A percentile compares a stretch with the other conserved stretches of the same genome.
These are phyloP conservation scores for Candida chauliodis DNA, from an alignment of 805 yeast species.

Conservation along the genomic window DNA sequence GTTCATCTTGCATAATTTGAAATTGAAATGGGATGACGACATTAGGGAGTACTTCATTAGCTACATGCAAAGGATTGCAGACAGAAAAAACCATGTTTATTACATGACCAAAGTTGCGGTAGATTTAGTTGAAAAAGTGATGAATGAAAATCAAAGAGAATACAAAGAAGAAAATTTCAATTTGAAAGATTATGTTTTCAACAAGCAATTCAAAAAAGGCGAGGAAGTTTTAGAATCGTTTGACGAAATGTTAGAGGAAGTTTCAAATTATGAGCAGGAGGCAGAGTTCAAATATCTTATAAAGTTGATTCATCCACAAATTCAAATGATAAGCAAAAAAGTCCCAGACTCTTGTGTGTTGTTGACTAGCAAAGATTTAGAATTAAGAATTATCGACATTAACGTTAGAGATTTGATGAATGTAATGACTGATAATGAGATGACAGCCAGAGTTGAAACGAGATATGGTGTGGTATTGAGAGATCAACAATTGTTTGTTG, in stretches of 20 bases:
- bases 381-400: conserved; percentile 46
- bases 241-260: conserved; percentile 47
- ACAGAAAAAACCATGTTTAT: conserved; percentile 39
- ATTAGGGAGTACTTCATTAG: conserved; percentile 62
- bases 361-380: conserved; percentile 56
- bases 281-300: conserved; percentile 57
- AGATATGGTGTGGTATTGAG: conserved; percentile 53
- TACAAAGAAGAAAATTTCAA: conserved; percentile 14
- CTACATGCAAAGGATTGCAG: conserved; percentile 47
- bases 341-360: conserved; percentile 48
- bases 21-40: conserved; percentile 73
- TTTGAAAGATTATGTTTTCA: conserved; percentile 18
- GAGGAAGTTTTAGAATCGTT: conserved; percentile 44
- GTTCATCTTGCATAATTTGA: conserved; percentile 68
- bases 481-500: conserved; percentile 53
- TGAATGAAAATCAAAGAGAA: conserved; percentile 18
- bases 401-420: conserved; percentile 40
- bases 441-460: conserved; percentile 47
- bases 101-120: conserved; percentile 49
- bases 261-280: conserved; percentile 35
- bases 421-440: conserved; percentile 29
- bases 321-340: conserved; percentile 55
- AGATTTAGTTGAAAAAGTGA: conserved; percentile 42
- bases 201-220: conserved; percentile 17
- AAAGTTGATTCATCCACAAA: conserved; percentile 75